These are phyloP conservation scores for Sabuloglossum arenarium DNA, from an alignment of 495 filamentous ascomycete species.

Conservation along the genomic window DNA sequence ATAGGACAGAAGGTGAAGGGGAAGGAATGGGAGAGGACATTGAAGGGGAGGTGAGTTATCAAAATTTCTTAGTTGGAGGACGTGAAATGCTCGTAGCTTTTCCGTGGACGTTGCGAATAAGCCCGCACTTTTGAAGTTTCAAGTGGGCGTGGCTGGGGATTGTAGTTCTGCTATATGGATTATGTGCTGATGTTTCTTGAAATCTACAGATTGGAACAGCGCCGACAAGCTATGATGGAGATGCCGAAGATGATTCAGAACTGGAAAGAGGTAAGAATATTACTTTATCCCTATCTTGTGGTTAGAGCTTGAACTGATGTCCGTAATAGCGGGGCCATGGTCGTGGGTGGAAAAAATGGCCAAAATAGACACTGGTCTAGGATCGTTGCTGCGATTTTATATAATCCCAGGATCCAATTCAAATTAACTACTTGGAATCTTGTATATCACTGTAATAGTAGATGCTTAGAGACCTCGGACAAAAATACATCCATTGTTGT, in stretches of 20 bases:
- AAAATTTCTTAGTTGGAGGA: background rate
- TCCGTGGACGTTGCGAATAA: background rate
- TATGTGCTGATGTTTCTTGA: background rate
- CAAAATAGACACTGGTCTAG: constrained; percentile 28
- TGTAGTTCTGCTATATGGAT: constrained; percentile 5
- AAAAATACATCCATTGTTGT: background rate
- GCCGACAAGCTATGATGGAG: constrained; percentile 75
- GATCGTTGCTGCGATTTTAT: background rate
- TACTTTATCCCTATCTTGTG: background rate
- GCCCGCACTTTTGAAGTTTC: background rate
- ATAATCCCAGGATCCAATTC: background rate
- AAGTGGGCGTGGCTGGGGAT: background rate
- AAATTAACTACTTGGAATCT: background rate
- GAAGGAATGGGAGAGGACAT: constrained; percentile 72
- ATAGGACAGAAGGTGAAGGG: constrained; percentile 88
- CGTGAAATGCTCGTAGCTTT: background rate
- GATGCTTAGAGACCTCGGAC: background rate
- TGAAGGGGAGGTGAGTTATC: constrained; percentile 44
- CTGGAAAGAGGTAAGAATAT: constrained; percentile 69
- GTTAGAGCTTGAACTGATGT: constrained; percentile 8
- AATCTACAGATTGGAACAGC: constrained; percentile 50
- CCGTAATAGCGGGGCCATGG: constrained; percentile 54
- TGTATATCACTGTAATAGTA: background rate
- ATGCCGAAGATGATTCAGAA: constrained; percentile 79
- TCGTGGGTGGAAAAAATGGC: constrained; percentile 79